phyloP scores from a whole-genome alignment of 2,329 filamentous ascomycete species.

The Talaromyces verruculosus region DNA sequence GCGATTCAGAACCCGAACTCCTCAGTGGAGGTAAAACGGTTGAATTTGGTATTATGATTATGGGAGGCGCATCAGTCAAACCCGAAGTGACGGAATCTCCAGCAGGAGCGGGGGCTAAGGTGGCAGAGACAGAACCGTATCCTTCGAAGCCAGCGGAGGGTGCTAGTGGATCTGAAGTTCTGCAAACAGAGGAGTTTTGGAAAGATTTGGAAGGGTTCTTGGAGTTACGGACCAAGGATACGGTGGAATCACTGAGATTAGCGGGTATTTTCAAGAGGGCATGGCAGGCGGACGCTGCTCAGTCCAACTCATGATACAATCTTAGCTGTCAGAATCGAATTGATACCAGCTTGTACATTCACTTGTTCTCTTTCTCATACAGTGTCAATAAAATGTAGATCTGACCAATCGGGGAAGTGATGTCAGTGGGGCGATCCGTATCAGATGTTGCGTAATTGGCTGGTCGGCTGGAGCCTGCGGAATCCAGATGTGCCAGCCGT shows the following conservation, averaged over 20 bases:
- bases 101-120: conserved; percentile 29
- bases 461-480: conserved; percentile 13
- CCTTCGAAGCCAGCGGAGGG: conserved; percentile 48
- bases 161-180: conserved; percentile 58
- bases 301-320: not conserved
- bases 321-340: not conserved
- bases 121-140: conserved; percentile 30
- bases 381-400: not conserved
- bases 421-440: not conserved
- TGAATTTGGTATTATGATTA: conserved; percentile 85
- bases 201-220: conserved; percentile 78
- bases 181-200: conserved; percentile 80
- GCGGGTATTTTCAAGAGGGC: conserved; percentile 67
- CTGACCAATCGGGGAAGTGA: conserved; percentile 4
- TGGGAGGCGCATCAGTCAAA: conserved; percentile 64
- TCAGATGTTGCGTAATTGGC: conserved; percentile 5
- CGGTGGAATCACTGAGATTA: conserved; percentile 62
- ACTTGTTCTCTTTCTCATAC: not conserved
- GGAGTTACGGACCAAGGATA: conserved; percentile 73
- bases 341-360: not conserved
- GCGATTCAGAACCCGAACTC: conserved; percentile 50
- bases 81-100: conserved; percentile 32
- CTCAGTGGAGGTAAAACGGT: conserved; percentile 49
- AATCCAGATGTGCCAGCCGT: conserved; percentile 13
- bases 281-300: conserved; percentile 53